These are phyloP conservation scores for Lipomyces anomalus DNA, from an alignment of 805 yeast genomes.

Conservation along the genomic window DNA sequence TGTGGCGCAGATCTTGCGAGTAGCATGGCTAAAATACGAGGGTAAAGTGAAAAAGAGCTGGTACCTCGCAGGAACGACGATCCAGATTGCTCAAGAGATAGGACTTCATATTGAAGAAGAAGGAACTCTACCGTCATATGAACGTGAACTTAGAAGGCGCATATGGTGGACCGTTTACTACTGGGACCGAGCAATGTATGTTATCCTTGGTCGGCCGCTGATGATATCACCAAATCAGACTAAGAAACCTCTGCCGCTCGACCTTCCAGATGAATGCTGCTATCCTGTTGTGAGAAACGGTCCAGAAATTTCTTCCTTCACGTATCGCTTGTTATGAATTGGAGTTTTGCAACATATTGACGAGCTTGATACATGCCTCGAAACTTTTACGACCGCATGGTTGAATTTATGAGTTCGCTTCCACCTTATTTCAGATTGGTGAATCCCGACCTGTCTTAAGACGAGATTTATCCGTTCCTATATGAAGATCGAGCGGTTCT, in stretches of 20 bases:
- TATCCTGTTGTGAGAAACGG: constrained; percentile 7
- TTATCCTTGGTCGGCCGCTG: constrained; percentile 19
- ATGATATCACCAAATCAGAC: constrained; percentile 19
- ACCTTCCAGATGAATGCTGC: constrained; percentile 16
- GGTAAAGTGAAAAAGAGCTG: constrained; percentile 22
- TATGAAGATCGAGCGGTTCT: neutral
- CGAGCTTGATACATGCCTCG: neutral
- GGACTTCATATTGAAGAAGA: constrained; percentile 19
- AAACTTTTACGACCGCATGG: neutral
- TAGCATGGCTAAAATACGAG: constrained; percentile 20
- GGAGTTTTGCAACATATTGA: neutral
- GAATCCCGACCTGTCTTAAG: neutral
- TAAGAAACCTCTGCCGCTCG: constrained; percentile 20
- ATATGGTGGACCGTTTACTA: constrained; percentile 23
- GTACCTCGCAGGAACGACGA: constrained; percentile 19
- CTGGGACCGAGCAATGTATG: constrained; percentile 21
- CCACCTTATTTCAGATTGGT: neutral
- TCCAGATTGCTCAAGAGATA: constrained; percentile 23
- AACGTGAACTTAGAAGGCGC: constrained; percentile 20
- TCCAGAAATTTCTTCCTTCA: too few species aligned
- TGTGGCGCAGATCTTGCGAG: constrained; percentile 10
- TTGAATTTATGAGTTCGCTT: neutral
- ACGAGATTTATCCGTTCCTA: neutral
- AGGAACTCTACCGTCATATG: constrained; percentile 16
- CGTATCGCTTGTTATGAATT: too few species aligned